phyloP scores from a whole-genome alignment of 1,284 basidiomycete species.

The Sanguinoderma infundibulare region DNA sequence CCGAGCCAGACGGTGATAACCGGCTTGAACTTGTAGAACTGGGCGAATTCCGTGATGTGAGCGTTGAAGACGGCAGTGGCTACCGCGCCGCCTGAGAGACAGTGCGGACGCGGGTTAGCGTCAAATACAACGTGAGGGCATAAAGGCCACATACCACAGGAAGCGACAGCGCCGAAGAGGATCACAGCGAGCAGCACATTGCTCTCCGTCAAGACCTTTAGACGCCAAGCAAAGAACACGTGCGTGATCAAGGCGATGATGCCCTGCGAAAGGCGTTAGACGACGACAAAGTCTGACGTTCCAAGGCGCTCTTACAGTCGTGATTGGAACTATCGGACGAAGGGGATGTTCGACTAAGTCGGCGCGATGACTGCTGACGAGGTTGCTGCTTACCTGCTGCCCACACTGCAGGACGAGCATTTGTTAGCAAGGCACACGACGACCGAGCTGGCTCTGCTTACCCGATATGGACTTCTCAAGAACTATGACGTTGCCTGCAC shows the following conservation, averaged over 20 bases:
- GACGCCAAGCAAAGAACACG: constrained; percentile 47
- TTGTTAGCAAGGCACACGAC: neutral
- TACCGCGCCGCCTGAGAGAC: constrained; percentile 34
- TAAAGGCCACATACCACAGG: constrained; percentile 34
- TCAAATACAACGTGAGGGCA: too few species aligned
- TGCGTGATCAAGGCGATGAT: constrained; percentile 45
- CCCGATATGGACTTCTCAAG: constrained; percentile 28
- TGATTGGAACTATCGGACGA: constrained; percentile 37
- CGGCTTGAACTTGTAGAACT: constrained; percentile 39
- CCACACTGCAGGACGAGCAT: constrained; percentile 28
- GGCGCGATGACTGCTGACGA: neutral
- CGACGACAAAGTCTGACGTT: neutral
- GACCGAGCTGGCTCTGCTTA: too few species aligned
- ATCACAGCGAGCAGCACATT: constrained; percentile 29
- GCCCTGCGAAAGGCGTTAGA: constrained; percentile 28
- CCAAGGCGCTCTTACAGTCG: constrained; percentile 26
- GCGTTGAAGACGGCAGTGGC: constrained; percentile 38
- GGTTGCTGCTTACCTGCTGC: constrained; percentile 28
- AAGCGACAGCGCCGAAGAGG: constrained; percentile 30
- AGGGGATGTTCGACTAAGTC: neutral
- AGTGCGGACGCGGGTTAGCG: too few species aligned
- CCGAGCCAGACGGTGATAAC: constrained; percentile 40
- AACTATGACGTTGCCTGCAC: constrained; percentile 28
- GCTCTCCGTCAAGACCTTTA: constrained; percentile 40
- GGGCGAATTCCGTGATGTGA: constrained; percentile 35